Evolutionary conservation across 108 stramenopile species (phyloP).

Genomic region (Fistulifera pelliculosa): DNA sequence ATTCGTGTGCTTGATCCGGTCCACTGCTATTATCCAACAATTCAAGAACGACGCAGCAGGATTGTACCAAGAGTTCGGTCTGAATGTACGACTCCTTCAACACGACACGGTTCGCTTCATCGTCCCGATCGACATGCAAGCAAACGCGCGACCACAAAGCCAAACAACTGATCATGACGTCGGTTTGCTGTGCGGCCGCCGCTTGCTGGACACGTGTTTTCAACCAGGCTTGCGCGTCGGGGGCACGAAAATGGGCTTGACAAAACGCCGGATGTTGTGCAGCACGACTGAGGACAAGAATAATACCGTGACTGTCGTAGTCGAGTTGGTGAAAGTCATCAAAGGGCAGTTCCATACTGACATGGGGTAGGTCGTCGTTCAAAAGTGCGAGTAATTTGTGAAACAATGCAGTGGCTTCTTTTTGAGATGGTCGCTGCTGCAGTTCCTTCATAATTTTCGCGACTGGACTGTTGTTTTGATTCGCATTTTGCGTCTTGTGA

Average conservation of each 20-base stretch:
- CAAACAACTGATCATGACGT: constrained; percentile 39
- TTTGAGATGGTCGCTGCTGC: constrained; percentile 1
- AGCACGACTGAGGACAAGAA: constrained; percentile 34
- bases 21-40: neutral
- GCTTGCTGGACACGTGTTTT: constrained; percentile 9
- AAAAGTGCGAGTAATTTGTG: constrained; percentile 45
- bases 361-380: constrained; percentile 36
- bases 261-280: constrained; percentile 32
- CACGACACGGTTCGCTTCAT: constrained; percentile 33
- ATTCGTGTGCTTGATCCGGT: constrained; percentile 8
- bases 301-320: constrained; percentile 26
- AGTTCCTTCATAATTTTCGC: constrained; percentile 31
- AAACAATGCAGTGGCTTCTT: constrained; percentile 4
- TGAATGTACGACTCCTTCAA: constrained; percentile 19
- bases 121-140: constrained; percentile 60
- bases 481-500: constrained; percentile 33
- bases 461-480: constrained; percentile 27
- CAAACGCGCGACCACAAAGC: constrained; percentile 57
- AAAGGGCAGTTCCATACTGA: constrained; percentile 63
- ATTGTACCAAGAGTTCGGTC: constrained; percentile 14
- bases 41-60: neutral
- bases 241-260: constrained; percentile 17
- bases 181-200: constrained; percentile 17
- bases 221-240: constrained; percentile 32
- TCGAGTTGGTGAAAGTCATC: constrained; percentile 11